Percentiles rank a stretch among this genome's conserved stretches.
Evolutionary conservation across 371 early-diverging fungal species (phyloP).

Genomic region (Circinella umbellata): DNA sequence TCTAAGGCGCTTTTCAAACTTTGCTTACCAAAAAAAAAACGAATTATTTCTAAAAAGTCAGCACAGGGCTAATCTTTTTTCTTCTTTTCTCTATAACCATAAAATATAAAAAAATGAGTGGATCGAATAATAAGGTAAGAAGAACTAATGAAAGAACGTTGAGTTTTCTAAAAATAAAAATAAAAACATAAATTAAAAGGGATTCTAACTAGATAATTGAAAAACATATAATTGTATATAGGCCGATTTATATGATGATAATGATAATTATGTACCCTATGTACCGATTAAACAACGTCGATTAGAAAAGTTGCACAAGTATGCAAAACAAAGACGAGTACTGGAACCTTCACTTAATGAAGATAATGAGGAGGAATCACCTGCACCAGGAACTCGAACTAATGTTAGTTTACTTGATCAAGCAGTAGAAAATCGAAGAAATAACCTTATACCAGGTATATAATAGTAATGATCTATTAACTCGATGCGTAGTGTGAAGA

Average conservation of each 20-base stretch:
- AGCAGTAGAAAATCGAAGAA: constrained; percentile 72
- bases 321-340: constrained; percentile 43
- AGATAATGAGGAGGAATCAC: constrained; percentile 53
- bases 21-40: too few relatives aligned
- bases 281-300: constrained; percentile 81
- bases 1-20: too few relatives aligned
- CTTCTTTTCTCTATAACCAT: too few relatives aligned
- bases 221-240: neutral
- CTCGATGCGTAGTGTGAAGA: too few relatives aligned
- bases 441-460: constrained; percentile 56
- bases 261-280: constrained; percentile 78
- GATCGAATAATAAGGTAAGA: too few relatives aligned
- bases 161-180: too few relatives aligned
- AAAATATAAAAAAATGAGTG: too few relatives aligned
- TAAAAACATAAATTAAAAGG: too few relatives aligned
- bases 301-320: constrained; percentile 60
- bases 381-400: constrained; percentile 63
- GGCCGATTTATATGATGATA: constrained; percentile 18
- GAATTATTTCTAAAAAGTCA: too few relatives aligned
- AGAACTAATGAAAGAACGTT: too few relatives aligned
- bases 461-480: neutral
- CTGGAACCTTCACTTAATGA: constrained; percentile 30
- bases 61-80: neutral
- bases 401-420: constrained; percentile 85
- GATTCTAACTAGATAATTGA: too few relatives aligned